Evolutionary conservation across 1,284 basidiomycete genomes (phyloP).

Genomic region (Puccinia triticina): DNA sequence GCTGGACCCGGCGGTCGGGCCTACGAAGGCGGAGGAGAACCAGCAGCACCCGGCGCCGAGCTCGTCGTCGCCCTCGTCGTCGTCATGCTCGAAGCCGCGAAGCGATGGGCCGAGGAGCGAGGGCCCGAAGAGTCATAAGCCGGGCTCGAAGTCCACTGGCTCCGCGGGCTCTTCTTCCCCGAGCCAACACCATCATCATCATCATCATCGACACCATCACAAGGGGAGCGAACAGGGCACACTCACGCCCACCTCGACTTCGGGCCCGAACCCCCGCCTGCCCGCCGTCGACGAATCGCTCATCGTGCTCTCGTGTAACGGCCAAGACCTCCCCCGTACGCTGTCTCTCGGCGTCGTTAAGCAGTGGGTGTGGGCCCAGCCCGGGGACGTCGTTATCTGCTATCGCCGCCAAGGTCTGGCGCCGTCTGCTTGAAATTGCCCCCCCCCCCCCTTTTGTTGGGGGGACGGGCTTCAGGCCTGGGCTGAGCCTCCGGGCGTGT

Average conservation of each 20-base stretch:
- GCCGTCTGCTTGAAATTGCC: too few relatives aligned
- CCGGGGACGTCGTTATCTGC: conserved; percentile 77
- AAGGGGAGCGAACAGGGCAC: too few relatives aligned
- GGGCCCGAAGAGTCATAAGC: neutral
- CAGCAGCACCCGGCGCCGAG: conserved; percentile 41
- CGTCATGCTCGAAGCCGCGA: conserved; percentile 51
- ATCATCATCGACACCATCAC: conserved; percentile 46
- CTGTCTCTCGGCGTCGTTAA: conserved; percentile 87
- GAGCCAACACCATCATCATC: conserved; percentile 41
- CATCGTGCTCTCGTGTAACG: conserved; percentile 86
- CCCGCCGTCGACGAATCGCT: conserved; percentile 66
- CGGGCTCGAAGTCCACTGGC: conserved; percentile 23
- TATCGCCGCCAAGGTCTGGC: conserved; percentile 63
- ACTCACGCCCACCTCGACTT: too few relatives aligned
- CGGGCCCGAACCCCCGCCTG: neutral
- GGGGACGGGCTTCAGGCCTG: too few relatives aligned
- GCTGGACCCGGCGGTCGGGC: conserved; percentile 67
- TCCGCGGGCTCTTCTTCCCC: neutral
- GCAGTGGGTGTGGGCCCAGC: conserved; percentile 81
- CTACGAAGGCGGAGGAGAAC: conserved; percentile 57
- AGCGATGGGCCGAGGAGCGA: neutral
- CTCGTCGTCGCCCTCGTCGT: conserved; percentile 49
- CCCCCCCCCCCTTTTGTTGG: too few relatives aligned
- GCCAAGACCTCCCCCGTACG: conserved; percentile 73
- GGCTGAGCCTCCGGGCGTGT: too few relatives aligned